Percentiles rank a stretch among this genome's conserved stretches.
Evolutionary conservation across 2,329 filamentous ascomycete species (phyloP).

Genomic region (Periconia sp.): DNA sequence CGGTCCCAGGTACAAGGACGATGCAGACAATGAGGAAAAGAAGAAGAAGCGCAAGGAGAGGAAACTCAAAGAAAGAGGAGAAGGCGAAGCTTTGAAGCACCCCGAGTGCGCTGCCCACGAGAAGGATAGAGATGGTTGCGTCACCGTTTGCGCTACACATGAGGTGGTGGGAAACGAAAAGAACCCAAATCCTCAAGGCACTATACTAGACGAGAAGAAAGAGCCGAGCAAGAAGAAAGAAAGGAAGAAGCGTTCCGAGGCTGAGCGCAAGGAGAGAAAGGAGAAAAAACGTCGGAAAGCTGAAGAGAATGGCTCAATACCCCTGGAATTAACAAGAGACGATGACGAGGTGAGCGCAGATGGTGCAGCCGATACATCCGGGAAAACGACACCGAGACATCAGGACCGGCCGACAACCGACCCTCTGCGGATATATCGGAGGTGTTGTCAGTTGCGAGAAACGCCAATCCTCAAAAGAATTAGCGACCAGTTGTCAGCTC

Average conservation of each 20-base stretch:
- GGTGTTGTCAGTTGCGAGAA: constrained; percentile 93
- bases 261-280: constrained; percentile 89
- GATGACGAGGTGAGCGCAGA: constrained; percentile 51
- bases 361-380: constrained; percentile 19
- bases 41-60: constrained; percentile 63
- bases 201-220: constrained; percentile 40
- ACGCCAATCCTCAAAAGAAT: constrained; percentile 91
- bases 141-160: constrained; percentile 32
- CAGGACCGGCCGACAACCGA: constrained; percentile 83
- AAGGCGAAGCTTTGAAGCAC: constrained; percentile 76
- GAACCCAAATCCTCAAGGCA: constrained; percentile 48
- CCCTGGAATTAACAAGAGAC: constrained; percentile 80
- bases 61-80: constrained; percentile 68
- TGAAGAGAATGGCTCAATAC: constrained; percentile 85
- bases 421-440: constrained; percentile 87
- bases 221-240: constrained; percentile 77
- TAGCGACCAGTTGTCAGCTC: constrained; percentile 81
- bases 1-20: constrained; percentile 73
- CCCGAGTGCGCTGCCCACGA: constrained; percentile 62
- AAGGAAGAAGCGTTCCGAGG: constrained; percentile 94
- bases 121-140: constrained; percentile 58
- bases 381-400: constrained; percentile 49
- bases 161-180: constrained; percentile 52
- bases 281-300: constrained; percentile 85
- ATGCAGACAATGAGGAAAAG: constrained; percentile 58